Evolutionary conservation across 495 filamentous ascomycete species (phyloP), one percentile per base, ranked within the genome.

Genomic region (Corynascus novoguineensis): DNA sequence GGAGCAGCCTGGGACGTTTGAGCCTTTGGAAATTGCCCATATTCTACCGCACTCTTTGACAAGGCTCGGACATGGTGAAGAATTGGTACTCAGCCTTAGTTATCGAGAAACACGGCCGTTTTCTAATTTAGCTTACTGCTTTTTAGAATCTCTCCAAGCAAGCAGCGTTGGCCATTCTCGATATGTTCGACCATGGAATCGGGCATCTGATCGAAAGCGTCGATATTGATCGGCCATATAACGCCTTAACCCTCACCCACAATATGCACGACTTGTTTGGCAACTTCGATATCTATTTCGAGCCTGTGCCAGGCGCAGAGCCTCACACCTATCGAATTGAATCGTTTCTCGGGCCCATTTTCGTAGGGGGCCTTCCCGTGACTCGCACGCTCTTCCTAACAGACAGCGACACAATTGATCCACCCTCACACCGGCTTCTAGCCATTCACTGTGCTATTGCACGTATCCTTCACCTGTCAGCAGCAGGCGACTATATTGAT

Each of bases 271-370:
- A 14, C 0, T 22, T 21, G 31, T 57, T 57, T 40, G 25, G 45
- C 24, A 22, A 57, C 31, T 57, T 57, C 19, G 1, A 50, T 4
- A 34, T 57, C 24, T 57, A 32, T 25, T 57, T 57, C 17, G 54
- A 50, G 54, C 54, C 54, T 19, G 54, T 57, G 1, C 45, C 34
- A 19, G 45, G 25, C 2, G 45, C 8, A 5, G 45, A 57, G 44
- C 44, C 34, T 1, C 54, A 57, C 34, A 57, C 54, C n/a, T 57
- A 48, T 14, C 25, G 44, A 9, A 42, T 57, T n/a, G 34, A 42
- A 12, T 42, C 35, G 15, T 42, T 42, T n/a, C 45, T 57, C 17
- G 31, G 0, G 5, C 32, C n/a, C 11, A 8, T 0, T 15, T 7
- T 34, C 37, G 17, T 57, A 2, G n/a, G 52, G 27, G 40, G 24